A percentile compares a stretch with the other conserved stretches of the same genome.
Evolutionary conservation across 306 rosid genomes (phyloP).

Genomic region (Sindora glabra): DNA sequence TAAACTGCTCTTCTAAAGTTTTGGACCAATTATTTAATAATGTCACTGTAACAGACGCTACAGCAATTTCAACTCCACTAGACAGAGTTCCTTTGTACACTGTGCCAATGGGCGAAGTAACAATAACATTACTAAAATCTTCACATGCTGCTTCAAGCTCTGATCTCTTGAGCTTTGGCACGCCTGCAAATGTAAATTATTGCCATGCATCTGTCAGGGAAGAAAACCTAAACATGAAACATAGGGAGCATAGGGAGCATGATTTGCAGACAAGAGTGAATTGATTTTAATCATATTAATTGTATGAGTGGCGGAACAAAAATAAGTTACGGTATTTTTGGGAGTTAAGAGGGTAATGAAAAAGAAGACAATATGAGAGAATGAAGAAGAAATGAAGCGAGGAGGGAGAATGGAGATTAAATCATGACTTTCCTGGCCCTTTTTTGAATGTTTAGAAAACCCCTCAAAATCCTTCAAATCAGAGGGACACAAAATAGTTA

Average conservation of each 20-base stretch:
- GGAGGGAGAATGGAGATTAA: too few relatives aligned
- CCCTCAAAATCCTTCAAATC: too few relatives aligned
- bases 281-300: constrained; percentile 1
- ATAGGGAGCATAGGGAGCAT: not conserved
- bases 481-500: too few relatives aligned
- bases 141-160: constrained; percentile 92
- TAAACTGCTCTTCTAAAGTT: constrained; percentile 58
- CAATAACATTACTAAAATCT: constrained; percentile 91
- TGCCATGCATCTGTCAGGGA: constrained; percentile 10
- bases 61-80: constrained; percentile 91
- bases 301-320: constrained; percentile 9
- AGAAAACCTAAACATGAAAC: not conserved
- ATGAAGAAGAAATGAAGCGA: too few relatives aligned
- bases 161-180: constrained; percentile 82
- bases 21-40: constrained; percentile 60
- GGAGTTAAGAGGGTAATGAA: too few relatives aligned
- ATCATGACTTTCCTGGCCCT: too few relatives aligned
- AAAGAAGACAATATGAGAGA: too few relatives aligned
- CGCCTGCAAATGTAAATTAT: constrained; percentile 47
- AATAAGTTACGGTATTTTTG: too few relatives aligned
- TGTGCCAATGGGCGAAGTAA: constrained; percentile 65
- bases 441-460: too few relatives aligned
- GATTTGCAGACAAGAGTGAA: not conserved
- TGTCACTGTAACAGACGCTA: constrained; percentile 47
- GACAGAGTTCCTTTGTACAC: constrained; percentile 95